Base-by-base conservation (phyloP, 2,329 filamentous ascomycete species). In the Colletotrichum liriopes region DNA sequence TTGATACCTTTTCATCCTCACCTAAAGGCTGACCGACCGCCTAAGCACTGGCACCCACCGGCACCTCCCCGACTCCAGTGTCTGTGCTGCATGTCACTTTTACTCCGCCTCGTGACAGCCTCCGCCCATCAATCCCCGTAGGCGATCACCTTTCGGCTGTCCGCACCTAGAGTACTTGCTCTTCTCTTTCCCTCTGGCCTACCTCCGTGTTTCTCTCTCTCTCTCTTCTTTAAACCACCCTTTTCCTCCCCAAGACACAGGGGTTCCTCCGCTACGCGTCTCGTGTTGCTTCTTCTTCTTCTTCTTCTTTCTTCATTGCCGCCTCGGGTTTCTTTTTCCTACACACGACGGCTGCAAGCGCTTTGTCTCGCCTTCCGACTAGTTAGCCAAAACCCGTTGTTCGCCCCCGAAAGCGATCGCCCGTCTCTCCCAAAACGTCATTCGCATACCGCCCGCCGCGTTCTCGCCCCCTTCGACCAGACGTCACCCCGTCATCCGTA, bases 21-120 rank as follows among this genome's bases (percentile, higher is more conserved):
- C 29, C 59, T 26, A 61, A 35, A 58, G 6, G n/a, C 20, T 41
- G n/a, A 16, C 45, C 23, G 49, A 35, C 45, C n/a, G 60, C 45
- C 35, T 52, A 51, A 52, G 60, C 32, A 49, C 59, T 51, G 43
- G 8, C 56, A n/a, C 39, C 11, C 14, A 51, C 47, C 16, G 23
- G 14, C 14, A 16, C 47, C 60, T 51, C 39, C 55, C 14, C n/a
- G 23, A 12, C 35, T 23, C 55, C n/a, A 11, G 43, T 23, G 64
- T 72, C 70, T 61, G 70, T 72, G 65, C 70, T 70, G 59, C 60
- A 70, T 70, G 66, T 65, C 54, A 55, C 69, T 60, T 72, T 62
- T 41, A 43, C 67, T 73, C 49, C 61, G 61, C 71, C 71, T 47
- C 67, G 55, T 73, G 71, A 73, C 71, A 73, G 61, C 61, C 61